Base-by-base conservation (phyloP, 2,329 filamentous ascomycete genomes). In the Ceratocystis huliohia region DNA sequence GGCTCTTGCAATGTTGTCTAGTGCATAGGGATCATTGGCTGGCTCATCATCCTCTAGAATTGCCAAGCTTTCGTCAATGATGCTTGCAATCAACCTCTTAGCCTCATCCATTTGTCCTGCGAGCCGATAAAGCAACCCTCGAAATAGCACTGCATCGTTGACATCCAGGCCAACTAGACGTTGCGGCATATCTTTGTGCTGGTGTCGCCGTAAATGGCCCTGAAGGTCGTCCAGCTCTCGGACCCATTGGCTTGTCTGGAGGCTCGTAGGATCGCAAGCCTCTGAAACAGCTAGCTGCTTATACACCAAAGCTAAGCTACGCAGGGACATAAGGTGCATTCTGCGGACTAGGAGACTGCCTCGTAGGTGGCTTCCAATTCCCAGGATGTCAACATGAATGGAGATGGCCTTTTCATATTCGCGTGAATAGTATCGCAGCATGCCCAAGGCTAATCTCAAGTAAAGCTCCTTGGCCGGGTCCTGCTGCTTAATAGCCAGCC, bases 141-240 rank as follows among this genome's bases (percentile, higher is more conserved):
- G 72, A 68, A 76, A 78, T 25, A 78, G 74, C 17, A 75, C 73
- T 0, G 77, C 77, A 1, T 74, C 74, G 63, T 78, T 78, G 68
- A 77, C 73, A 44, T 78, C 76, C 0, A 76, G 76, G 0, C 77
- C 77, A 0, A 75, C 73, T 70, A 78, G 76, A 66, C 74, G 72
- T 22, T 75, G 70, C 2, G 76, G 77, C 69, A 78, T 75, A 25
- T 78, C 73, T 2, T 72, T 71, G 64, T 76, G 76, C 63, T 76
- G 74, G 22, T 78, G 75, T 30, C 72, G 71, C 65, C 72, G 72
- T 63, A 78, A 75, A 70, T 76, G 75, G 4, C 69, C 66, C 66
- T 74, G 74, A 4, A 78, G 73, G 57, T 69, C 70, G 65, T 77
- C 73, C 1, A 78, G 70, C 64, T 74, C 74, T 2, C 66, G 46